These are phyloP conservation scores for Pseudevernia furfuracea DNA, from an alignment of 495 filamentous ascomycete species.

Conservation along the genomic window DNA sequence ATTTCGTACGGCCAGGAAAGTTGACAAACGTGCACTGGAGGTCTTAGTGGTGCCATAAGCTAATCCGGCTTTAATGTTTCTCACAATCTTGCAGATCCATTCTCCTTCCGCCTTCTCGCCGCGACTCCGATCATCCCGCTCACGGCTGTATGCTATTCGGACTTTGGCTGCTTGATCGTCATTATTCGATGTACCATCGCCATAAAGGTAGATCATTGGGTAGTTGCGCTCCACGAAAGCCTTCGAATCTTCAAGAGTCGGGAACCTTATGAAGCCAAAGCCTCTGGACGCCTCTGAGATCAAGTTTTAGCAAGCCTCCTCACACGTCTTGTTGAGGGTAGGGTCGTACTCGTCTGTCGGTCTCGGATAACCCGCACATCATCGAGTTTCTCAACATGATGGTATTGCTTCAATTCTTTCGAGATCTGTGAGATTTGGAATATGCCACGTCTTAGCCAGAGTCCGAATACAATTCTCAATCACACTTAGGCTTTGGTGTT, in stretches of 20 bases:
- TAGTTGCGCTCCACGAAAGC: slow-evolving; percentile 59
- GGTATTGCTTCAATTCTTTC: slow-evolving; percentile 51
- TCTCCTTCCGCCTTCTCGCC: slow-evolving; percentile 53
- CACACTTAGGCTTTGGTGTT: slow-evolving; percentile 21
- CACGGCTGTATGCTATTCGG: slow-evolving; percentile 50
- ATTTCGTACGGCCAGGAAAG: slow-evolving; percentile 59
- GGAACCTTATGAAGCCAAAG: slow-evolving; percentile 64
- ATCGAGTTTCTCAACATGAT: slow-evolving; percentile 51
- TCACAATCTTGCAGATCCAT: slow-evolving; percentile 68
- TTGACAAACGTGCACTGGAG: slow-evolving; percentile 65
- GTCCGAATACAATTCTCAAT: slow-evolving; percentile 24
- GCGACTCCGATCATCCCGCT: slow-evolving; percentile 48
- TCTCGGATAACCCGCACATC: slow-evolving; percentile 61
- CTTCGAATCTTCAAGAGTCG: slow-evolving; percentile 49
- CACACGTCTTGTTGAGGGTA: neutral
- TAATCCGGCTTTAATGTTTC: slow-evolving; percentile 21
- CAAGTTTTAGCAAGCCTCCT: slow-evolving; percentile 13
- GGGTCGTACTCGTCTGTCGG: slow-evolving; percentile 52
- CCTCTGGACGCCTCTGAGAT: slow-evolving; percentile 49
- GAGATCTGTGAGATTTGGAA: slow-evolving; percentile 48
- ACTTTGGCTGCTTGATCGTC: slow-evolving; percentile 52
- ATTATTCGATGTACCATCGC: slow-evolving; percentile 37
- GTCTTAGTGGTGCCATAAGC: slow-evolving; percentile 15
- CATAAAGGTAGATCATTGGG: slow-evolving; percentile 54
- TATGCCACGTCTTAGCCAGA: slow-evolving; percentile 43